Percentiles rank a stretch among this genome's conserved stretches.
phyloP scores from a whole-genome alignment of 306 rosid genomes.

The Cucumis cinereus region DNA sequence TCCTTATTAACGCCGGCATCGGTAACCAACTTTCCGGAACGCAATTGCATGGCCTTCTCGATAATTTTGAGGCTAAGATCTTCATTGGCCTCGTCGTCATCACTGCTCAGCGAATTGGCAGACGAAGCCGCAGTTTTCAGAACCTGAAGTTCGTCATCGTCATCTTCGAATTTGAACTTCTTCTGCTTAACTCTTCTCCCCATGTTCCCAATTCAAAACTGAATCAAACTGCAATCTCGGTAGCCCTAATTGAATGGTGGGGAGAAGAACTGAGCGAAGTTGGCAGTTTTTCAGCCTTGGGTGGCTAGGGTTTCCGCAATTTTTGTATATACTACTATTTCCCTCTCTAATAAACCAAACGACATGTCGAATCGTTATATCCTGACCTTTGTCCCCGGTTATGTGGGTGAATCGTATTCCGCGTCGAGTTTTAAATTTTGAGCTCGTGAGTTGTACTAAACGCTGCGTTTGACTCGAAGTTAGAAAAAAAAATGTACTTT shows the following conservation, averaged over 20 bases:
- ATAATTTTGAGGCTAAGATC: constrained; percentile 61
- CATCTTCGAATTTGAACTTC: constrained; percentile 21
- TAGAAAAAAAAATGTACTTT: no score
- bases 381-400: background rate
- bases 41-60: constrained; percentile 41
- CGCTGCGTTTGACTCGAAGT: no score
- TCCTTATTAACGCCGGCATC: background rate
- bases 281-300: background rate
- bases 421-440: background rate
- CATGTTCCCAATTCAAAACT: constrained; percentile 20
- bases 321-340: background rate
- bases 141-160: constrained; percentile 10
- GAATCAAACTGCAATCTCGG: background rate
- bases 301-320: background rate
- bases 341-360: background rate
- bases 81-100: constrained; percentile 66
- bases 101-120: constrained; percentile 13
- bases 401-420: background rate
- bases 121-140: constrained; percentile 6
- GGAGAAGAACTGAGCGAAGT: background rate
- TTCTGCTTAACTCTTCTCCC: constrained; percentile 32
- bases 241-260: background rate
- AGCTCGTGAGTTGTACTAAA: no score
- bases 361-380: background rate
- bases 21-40: constrained; percentile 22